These are phyloP conservation scores for Arctostaphylos glauca DNA, from an alignment of 148 eudicot genomes.

Conservation along the genomic window DNA sequence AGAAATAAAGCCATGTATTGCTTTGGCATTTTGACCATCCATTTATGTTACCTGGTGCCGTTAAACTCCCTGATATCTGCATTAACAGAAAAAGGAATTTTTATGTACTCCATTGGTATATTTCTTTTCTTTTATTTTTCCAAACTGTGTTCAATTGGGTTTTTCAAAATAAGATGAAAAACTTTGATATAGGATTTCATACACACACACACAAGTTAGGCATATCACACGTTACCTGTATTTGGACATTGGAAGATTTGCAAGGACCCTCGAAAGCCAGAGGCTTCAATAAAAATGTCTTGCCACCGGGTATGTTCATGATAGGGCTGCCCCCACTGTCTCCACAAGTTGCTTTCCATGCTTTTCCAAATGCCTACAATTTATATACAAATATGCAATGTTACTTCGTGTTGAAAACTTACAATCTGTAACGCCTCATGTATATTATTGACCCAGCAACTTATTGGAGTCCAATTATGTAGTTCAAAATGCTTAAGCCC, in stretches of 20 bases:
- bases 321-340: background rate
- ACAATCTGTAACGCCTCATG: background rate
- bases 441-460: too few species aligned
- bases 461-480: too few species aligned
- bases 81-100: background rate
- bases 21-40: background rate
- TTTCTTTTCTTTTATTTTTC: background rate
- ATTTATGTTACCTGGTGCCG: background rate
- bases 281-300: constrained; percentile 10
- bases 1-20: background rate
- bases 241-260: background rate
- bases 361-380: background rate
- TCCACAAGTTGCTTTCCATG: constrained; percentile 6
- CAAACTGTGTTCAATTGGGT: too few species aligned
- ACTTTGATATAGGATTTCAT: too few species aligned
- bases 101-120: background rate
- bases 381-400: background rate
- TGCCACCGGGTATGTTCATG: constrained; percentile 2
- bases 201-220: too few species aligned
- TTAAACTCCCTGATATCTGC: constrained; percentile 1
- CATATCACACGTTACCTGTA: background rate
- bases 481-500: too few species aligned
- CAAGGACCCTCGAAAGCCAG: background rate
- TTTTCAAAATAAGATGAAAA: too few species aligned
- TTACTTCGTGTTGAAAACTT: background rate